Conservation (phyloP, 129 eudicot species). For the Artemisia annua region DNA sequence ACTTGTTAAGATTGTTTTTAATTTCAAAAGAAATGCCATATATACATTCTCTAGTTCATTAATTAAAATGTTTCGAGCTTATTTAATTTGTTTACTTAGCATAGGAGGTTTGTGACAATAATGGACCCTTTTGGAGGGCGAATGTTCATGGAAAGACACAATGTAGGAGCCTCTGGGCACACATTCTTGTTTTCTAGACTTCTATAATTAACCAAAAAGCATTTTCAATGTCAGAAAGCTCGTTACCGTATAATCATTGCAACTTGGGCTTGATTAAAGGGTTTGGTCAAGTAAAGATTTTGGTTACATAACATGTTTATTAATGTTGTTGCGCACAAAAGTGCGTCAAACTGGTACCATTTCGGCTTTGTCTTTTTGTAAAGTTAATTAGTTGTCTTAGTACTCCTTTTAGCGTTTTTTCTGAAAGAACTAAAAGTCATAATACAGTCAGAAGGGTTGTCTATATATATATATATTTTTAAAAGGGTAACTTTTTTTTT, state of each 20-base stretch:
- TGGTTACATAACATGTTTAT: too few species aligned
- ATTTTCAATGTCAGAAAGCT: background rate
- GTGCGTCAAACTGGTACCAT: too few species aligned
- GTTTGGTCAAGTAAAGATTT: background rate
- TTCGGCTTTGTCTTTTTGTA: too few species aligned
- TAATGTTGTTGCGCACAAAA: too few species aligned
- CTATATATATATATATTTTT: too few species aligned
- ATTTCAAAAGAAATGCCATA: slow-evolving; percentile 20
- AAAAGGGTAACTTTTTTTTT: too few species aligned
- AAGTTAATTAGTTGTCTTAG: too few species aligned
- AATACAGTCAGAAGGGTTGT: too few species aligned
- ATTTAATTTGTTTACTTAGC: slow-evolving; percentile 11
- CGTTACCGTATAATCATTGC: background rate
- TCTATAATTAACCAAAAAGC: background rate
- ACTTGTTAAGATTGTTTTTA: slow-evolving; percentile 45
- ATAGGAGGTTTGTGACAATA: slow-evolving; percentile 4
- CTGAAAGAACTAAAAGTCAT: too few species aligned
- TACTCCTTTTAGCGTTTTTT: too few species aligned
- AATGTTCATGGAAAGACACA: slow-evolving; percentile 2
- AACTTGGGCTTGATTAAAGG: background rate
- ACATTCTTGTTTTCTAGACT: too few species aligned
- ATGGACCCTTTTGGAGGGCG: slow-evolving; percentile 3
- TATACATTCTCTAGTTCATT: background rate
- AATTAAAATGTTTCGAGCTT: too few species aligned
- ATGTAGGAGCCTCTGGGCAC: slow-evolving; percentile 9